Evolutionary conservation across 129 eudicot species (phyloP).

Genomic region (Flaveria sonorensis): DNA sequence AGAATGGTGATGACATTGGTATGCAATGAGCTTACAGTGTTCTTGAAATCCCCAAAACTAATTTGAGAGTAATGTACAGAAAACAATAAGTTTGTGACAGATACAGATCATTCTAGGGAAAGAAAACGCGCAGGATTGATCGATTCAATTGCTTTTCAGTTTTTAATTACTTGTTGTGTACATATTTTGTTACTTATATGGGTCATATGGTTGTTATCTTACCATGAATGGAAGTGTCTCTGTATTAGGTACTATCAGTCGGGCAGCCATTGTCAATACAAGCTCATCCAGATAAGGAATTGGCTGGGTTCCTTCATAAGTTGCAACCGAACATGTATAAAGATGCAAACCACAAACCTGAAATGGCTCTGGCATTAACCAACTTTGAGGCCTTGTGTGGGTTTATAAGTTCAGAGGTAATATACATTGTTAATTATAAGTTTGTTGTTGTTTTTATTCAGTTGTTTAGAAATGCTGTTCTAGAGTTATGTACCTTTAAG

Average conservation of each 20-base stretch:
- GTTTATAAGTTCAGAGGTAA: slow-evolving; percentile 72
- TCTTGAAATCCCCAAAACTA: background rate
- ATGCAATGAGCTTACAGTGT: slow-evolving; percentile 3
- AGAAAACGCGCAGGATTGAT: too few species aligned
- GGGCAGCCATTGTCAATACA: slow-evolving; percentile 81
- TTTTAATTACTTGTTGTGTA: too few species aligned
- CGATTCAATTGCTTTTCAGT: too few species aligned
- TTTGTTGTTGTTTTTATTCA: background rate
- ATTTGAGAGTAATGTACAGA: background rate
- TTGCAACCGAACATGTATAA: slow-evolving; percentile 62
- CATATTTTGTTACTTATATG: background rate
- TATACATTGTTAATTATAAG: background rate
- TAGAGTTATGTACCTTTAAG: background rate
- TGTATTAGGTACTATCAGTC: slow-evolving; percentile 75
- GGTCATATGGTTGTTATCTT: background rate
- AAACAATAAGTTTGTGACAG: background rate
- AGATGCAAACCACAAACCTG: slow-evolving; percentile 93
- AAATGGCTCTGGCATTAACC: slow-evolving; percentile 91
- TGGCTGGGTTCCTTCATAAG: slow-evolving; percentile 62
- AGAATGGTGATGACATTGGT: background rate
- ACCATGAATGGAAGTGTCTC: background rate
- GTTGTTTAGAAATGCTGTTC: background rate
- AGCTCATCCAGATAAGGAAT: slow-evolving; percentile 83
- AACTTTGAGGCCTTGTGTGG: slow-evolving; percentile 92
- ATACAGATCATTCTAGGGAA: background rate